Evolutionary conservation across 2,329 filamentous ascomycete genomes (phyloP).

Genomic region (Nemania diffusa): DNA sequence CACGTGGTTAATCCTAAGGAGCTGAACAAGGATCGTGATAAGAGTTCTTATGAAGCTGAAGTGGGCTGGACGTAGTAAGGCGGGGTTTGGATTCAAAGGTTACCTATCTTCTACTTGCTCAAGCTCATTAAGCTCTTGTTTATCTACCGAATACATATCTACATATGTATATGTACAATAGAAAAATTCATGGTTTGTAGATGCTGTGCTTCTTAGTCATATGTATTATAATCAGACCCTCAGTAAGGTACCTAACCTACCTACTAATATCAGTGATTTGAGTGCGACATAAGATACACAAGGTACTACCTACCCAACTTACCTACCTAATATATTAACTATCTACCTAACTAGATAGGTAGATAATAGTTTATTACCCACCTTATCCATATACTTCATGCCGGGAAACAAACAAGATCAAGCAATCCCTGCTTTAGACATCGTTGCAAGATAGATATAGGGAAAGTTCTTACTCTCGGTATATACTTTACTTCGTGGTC

Average conservation of each 20-base stretch:
- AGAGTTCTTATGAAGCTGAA: not conserved
- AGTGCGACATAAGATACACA: not conserved
- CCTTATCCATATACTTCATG: not conserved
- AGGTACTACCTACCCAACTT: not conserved
- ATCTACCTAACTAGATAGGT: no score
- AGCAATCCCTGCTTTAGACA: slow-evolving; percentile 6
- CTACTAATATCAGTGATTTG: not conserved
- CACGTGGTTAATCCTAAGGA: not conserved
- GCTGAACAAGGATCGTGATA: slow-evolving; percentile 1
- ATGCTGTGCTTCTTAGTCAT: not conserved
- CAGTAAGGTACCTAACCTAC: not conserved
- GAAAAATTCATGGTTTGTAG: not conserved
- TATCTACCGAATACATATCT: not conserved
- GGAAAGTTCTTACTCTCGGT: not conserved
- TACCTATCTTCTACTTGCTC: not conserved
- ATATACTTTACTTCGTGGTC: not conserved
- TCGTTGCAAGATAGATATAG: slow-evolving; percentile 1
- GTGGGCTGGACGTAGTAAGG: not conserved
- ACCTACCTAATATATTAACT: not conserved
- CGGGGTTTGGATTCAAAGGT: slow-evolving; percentile 8
- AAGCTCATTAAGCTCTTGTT: not conserved
- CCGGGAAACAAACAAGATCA: not conserved
- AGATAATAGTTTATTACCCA: not conserved
- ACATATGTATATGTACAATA: not conserved
- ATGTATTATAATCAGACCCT: not conserved